Evolutionary conservation across 345 rosid genomes (phyloP).

Genomic region (Kernera saxatilis): DNA sequence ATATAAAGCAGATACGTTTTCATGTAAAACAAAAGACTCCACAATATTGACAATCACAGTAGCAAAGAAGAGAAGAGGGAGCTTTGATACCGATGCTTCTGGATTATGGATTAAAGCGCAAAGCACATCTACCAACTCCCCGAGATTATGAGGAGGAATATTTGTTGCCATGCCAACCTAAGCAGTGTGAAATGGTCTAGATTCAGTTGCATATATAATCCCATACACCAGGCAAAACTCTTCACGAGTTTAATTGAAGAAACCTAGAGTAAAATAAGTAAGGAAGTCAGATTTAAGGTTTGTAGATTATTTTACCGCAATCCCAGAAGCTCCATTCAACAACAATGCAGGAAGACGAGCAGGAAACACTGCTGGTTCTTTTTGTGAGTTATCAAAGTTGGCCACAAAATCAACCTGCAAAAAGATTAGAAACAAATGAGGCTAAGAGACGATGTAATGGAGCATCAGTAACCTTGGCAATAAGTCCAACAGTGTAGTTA

Average conservation of each 20-base stretch:
- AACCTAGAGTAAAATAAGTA: background rate
- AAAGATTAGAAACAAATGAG: constrained; percentile 4
- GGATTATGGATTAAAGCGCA: constrained; percentile 89
- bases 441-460: constrained; percentile 3
- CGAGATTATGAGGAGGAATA: constrained; percentile 98
- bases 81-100: constrained; percentile 64
- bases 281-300: background rate
- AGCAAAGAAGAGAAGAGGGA: background rate
- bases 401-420: constrained; percentile 90
- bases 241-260: background rate
- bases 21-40: background rate
- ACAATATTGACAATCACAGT: constrained; percentile 11
- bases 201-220: constrained; percentile 5
- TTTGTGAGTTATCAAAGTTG: constrained; percentile 88
- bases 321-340: constrained; percentile 95
- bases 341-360: constrained; percentile 86
- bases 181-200: background rate
- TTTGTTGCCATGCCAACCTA: constrained; percentile 99
- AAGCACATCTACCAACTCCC: constrained; percentile 91
- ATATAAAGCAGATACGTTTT: background rate
- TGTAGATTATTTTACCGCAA: constrained; percentile 56
- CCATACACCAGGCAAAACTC: background rate
- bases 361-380: constrained; percentile 86
- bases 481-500: constrained; percentile 26
- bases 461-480: background rate